phyloP scores from a whole-genome alignment of 2,329 filamentous ascomycete species.

The Aureobasidium mangrovei region DNA sequence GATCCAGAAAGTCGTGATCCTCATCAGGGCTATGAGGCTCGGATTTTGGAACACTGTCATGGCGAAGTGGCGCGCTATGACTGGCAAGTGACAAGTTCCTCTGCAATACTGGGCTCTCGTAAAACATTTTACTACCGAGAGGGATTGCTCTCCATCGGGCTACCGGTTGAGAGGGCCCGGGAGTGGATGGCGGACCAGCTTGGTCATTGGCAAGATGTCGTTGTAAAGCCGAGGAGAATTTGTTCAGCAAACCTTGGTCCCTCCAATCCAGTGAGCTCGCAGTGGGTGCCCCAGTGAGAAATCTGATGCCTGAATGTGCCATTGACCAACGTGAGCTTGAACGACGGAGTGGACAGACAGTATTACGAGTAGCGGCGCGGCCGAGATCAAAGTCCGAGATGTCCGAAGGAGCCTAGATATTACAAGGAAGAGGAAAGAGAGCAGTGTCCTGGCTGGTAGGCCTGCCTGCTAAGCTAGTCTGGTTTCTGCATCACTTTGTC shows the following conservation, averaged over 20 bases:
- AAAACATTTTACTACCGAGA: constrained; percentile 4
- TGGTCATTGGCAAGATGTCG: constrained; percentile 28
- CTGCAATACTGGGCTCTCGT: constrained; percentile 6
- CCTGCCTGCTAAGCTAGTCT: too few species aligned
- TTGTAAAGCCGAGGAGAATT: constrained; percentile 36
- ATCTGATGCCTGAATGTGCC: constrained; percentile 28
- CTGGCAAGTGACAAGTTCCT: not conserved
- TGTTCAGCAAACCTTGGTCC: constrained; percentile 40
- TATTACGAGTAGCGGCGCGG: not conserved
- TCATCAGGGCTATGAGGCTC: constrained; percentile 16
- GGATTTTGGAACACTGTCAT: not conserved
- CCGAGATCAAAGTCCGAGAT: constrained; percentile 1
- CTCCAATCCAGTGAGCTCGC: constrained; percentile 47
- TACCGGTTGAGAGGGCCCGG: constrained; percentile 16
- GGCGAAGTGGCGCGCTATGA: not conserved
- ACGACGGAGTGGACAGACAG: not conserved
- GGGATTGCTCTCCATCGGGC: constrained; percentile 23
- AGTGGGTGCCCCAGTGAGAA: constrained; percentile 55
- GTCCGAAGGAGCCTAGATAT: not conserved
- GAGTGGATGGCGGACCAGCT: constrained; percentile 3
- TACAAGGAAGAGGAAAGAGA: too few species aligned
- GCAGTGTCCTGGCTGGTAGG: too few species aligned
- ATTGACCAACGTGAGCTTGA: not conserved
- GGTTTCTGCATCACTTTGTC: too few species aligned
- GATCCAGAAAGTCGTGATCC: constrained; percentile 61